Percentiles rank a stretch among this genome's conserved stretches.
Evolutionary conservation across 306 rosid genomes (phyloP).

Genomic region (Geum urbanum): DNA sequence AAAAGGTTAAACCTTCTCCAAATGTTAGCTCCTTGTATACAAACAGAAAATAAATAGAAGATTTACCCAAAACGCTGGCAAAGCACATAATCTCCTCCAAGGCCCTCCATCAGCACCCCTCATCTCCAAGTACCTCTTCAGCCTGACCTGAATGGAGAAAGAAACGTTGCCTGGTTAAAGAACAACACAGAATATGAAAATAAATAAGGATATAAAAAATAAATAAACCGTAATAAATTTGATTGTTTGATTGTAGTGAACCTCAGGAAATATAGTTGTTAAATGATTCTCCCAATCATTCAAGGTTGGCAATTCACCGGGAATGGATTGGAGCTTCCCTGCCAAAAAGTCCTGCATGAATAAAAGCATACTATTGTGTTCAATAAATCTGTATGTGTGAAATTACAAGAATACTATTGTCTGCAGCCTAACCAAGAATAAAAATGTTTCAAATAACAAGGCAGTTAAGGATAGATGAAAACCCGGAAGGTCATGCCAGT

Average conservation of each 20-base stretch:
- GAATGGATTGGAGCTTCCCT: slow-evolving; percentile 75
- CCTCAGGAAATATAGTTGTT: slow-evolving; percentile 97
- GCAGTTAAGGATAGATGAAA: slow-evolving; percentile 35
- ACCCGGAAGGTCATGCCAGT: slow-evolving; percentile 98
- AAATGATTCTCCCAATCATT: slow-evolving; percentile 99
- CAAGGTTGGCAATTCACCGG: slow-evolving; percentile 89
- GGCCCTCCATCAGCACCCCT: slow-evolving; percentile 99
- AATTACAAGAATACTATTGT: neutral
- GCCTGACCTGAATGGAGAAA: slow-evolving; percentile 68
- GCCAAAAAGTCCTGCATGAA: slow-evolving; percentile 76
- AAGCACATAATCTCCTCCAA: slow-evolving; percentile 97
- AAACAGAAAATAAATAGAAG: neutral
- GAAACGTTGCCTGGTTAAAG: slow-evolving; percentile 19
- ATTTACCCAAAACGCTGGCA: slow-evolving; percentile 96
- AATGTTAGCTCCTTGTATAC: neutral
- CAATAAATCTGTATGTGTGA: neutral
- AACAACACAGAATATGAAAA: slow-evolving; percentile 23
- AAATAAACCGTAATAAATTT: neutral
- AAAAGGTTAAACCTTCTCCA: neutral
- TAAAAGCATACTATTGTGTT: neutral
- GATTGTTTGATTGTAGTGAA: slow-evolving; percentile 21
- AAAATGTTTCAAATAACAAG: slow-evolving; percentile 16
- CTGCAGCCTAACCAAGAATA: neutral
- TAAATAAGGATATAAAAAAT: neutral
- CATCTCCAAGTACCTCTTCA: slow-evolving; percentile 98